Conservation (phyloP, 768 basidiomycete species). For the Imleria badia region DNA sequence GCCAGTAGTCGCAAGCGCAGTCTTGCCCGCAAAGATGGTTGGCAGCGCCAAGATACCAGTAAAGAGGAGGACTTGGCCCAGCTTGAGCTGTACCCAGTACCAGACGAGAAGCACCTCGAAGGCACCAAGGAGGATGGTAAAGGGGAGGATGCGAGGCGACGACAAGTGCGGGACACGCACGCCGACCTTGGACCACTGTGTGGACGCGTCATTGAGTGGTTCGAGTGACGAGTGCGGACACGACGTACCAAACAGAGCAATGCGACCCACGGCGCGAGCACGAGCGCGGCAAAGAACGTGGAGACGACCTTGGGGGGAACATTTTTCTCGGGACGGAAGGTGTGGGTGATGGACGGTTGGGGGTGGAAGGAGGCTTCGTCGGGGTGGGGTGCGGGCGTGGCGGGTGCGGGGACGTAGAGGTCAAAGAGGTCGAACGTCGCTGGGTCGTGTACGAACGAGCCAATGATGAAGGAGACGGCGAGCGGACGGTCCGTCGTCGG, state of each 20-base stretch:
- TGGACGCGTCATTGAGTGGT: slow-evolving; percentile 2
- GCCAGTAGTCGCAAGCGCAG: slow-evolving; percentile 65
- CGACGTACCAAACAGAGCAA: slow-evolving; percentile 66
- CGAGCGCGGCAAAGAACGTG: slow-evolving; percentile 58
- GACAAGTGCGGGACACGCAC: slow-evolving; percentile 60
- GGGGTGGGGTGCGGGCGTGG: slow-evolving; percentile 60
- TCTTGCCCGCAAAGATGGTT: slow-evolving; percentile 70
- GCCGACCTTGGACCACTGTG: slow-evolving; percentile 64
- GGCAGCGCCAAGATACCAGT: slow-evolving; percentile 61
- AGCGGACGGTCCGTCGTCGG: slow-evolving; percentile 66
- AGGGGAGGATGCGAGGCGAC: slow-evolving; percentile 68
- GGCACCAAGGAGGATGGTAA: slow-evolving; percentile 66
- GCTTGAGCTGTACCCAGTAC: slow-evolving; percentile 86
- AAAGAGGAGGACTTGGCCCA: slow-evolving; percentile 80
- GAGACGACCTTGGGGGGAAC: slow-evolving; percentile 70
- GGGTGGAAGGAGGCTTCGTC: slow-evolving; percentile 72
- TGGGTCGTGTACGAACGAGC: slow-evolving; percentile 65
- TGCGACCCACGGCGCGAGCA: slow-evolving; percentile 74
- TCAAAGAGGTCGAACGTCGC: slow-evolving; percentile 67
- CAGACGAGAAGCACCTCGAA: slow-evolving; percentile 81
- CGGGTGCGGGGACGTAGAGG: slow-evolving; percentile 68
- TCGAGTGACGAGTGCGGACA: background rate
- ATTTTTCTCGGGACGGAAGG: slow-evolving; percentile 79
- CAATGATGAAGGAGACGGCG: slow-evolving; percentile 74
- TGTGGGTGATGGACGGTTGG: slow-evolving; percentile 75